phyloP scores from a whole-genome alignment of 768 basidiomycete genomes.

The Pleurotus giganteus region DNA sequence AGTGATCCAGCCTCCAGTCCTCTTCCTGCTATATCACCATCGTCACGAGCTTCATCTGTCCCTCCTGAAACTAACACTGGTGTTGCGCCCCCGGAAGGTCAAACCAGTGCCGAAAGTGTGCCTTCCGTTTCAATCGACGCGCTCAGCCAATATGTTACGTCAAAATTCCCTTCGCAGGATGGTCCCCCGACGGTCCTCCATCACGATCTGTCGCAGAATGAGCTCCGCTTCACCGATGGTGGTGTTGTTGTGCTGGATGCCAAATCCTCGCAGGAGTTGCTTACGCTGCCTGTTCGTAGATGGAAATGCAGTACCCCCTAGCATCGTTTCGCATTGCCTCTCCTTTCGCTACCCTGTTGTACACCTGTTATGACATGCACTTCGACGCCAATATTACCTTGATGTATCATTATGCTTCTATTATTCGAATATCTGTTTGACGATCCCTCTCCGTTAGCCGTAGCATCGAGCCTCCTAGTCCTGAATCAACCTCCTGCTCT shows the following conservation, averaged over 20 bases:
- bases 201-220: neutral
- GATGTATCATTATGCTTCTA: too few relatives aligned
- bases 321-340: too few relatives aligned
- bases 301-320: neutral
- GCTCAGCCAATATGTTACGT: neutral
- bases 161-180: neutral
- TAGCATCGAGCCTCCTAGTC: too few relatives aligned
- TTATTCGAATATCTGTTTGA: too few relatives aligned
- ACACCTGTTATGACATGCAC: too few relatives aligned
- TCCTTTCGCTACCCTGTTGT: too few relatives aligned
- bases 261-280: neutral
- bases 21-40: conserved; percentile 3
- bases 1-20: conserved; percentile 7
- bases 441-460: too few relatives aligned
- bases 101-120: neutral
- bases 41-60: conserved; percentile 2
- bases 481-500: too few relatives aligned
- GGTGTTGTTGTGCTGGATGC: neutral
- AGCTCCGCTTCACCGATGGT: neutral
- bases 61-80: neutral
- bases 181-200: neutral
- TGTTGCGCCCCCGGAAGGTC: neutral
- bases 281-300: neutral
- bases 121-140: neutral
- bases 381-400: too few relatives aligned